A percentile compares a stretch with the other conserved stretches of the same genome.
Conservation (phyloP, 345 rosid genomes). For the Aegle marmelos region DNA sequence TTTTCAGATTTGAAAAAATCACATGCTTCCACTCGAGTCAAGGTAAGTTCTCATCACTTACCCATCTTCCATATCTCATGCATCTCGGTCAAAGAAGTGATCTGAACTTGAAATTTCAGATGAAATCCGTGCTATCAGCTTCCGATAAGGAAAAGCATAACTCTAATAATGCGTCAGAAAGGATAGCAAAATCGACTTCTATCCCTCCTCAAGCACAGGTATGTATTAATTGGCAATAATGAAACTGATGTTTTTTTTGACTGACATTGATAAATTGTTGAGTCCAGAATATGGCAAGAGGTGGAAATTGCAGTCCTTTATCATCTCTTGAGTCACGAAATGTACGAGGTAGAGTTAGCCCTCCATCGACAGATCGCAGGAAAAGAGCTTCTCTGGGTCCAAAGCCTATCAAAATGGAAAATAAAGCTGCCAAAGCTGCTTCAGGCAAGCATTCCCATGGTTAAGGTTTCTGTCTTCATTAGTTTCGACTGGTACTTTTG, state of each 20-base stretch:
- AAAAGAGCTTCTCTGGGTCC: conserved; percentile 26
- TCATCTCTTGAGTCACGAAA: conserved; percentile 28
- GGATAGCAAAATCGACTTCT: conserved; percentile 4
- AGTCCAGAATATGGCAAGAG: conserved; percentile 19
- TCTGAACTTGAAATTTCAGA: conserved; percentile 17
- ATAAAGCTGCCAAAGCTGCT: conserved; percentile 22
- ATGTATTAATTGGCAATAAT: neutral
- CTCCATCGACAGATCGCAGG: conserved; percentile 13
- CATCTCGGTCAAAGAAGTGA: neutral
- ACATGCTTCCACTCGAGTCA: conserved; percentile 11
- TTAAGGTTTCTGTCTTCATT: neutral
- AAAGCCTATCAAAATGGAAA: conserved; percentile 22
- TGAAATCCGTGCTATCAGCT: conserved; percentile 15
- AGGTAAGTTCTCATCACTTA: conserved; percentile 20
- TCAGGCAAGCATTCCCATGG: conserved; percentile 17
- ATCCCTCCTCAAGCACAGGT: conserved; percentile 15
- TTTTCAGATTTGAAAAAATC: conserved; percentile 25
- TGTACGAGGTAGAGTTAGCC: conserved; percentile 8
- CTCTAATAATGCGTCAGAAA: neutral
- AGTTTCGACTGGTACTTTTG: neutral
- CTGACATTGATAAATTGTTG: conserved; percentile 10
- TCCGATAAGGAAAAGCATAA: conserved; percentile 8
- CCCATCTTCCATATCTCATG: neutral
- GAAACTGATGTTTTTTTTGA: neutral
- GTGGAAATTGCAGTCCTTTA: conserved; percentile 9